phyloP scores from a whole-genome alignment of 176 grass and related monocot species.

The Triticum dicoccoides region DNA sequence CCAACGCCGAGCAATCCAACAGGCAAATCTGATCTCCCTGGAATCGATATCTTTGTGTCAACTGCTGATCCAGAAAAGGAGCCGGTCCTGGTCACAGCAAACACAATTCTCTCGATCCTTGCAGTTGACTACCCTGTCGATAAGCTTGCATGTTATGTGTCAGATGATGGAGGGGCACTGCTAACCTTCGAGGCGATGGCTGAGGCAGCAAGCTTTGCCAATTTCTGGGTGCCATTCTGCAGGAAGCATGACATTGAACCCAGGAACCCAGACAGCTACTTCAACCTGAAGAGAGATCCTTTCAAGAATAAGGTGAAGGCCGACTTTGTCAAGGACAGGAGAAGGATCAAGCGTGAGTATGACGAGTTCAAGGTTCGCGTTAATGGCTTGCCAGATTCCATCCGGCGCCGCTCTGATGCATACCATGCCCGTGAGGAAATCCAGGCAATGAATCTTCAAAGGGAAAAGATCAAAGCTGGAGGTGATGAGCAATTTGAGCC shows the following conservation, averaged over 20 bases:
- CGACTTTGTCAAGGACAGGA: conserved; percentile 93
- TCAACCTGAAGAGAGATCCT: conserved; percentile 78
- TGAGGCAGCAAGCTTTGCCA: conserved; percentile 91
- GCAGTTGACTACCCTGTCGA: conserved; percentile 92
- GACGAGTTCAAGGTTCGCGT: conserved; percentile 97
- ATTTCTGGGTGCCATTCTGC: conserved; percentile 95
- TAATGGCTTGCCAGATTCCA: conserved; percentile 87
- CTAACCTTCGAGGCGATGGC: conserved; percentile 99
- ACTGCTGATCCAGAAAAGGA: conserved; percentile 95
- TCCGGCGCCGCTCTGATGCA: conserved; percentile 86
- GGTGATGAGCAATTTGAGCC: conserved; percentile 73
- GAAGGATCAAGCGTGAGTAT: conserved; percentile 87
- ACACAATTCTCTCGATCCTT: conserved; percentile 94
- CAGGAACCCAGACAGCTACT: conserved; percentile 96
- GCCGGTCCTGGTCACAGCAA: conserved; percentile 88
- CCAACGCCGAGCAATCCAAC: conserved; percentile 70
- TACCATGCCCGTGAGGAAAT: conserved; percentile 98
- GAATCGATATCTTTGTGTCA: conserved; percentile 85
- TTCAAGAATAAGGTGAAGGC: conserved; percentile 92
- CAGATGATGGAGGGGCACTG: conserved; percentile 90
- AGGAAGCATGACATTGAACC: conserved; percentile 94
- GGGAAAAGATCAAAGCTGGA: conserved; percentile 76
- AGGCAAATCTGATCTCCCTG: conserved; percentile 86
- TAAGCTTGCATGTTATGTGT: conserved; percentile 92
- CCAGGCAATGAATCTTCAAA: conserved; percentile 83